phyloP scores from a whole-genome alignment of 345 rosid genomes.

The Lepidium sativum region DNA sequence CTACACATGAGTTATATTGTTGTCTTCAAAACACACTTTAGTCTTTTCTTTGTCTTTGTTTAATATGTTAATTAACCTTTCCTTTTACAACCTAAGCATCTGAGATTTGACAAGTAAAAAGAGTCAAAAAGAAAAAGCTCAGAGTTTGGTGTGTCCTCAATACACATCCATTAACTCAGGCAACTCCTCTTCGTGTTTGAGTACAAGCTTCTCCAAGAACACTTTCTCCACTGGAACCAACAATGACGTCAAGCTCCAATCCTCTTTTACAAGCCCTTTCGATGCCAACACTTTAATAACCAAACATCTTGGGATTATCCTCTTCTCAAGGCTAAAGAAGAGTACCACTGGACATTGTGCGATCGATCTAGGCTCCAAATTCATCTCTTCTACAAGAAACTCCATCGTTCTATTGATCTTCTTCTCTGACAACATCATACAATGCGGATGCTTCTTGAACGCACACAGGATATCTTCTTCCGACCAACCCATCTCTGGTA shows the following conservation, averaged over 20 bases:
- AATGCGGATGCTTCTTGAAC: conserved; percentile 42
- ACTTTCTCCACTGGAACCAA: conserved; percentile 30
- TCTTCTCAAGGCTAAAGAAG: conserved; percentile 42
- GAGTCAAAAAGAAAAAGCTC: neutral
- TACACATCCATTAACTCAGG: conserved; percentile 36
- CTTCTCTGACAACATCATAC: conserved; percentile 44
- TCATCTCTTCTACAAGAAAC: conserved; percentile 43
- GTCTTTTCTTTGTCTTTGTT: no score
- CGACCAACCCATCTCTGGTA: conserved; percentile 50
- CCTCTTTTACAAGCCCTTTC: conserved; percentile 38
- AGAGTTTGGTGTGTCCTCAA: neutral
- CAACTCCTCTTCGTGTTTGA: conserved; percentile 28
- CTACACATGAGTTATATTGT: neutral
- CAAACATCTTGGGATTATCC: conserved; percentile 44
- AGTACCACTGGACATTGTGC: conserved; percentile 32
- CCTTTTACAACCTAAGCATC: neutral
- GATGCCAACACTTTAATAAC: conserved; percentile 32
- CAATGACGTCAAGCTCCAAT: conserved; percentile 33
- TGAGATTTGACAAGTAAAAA: neutral
- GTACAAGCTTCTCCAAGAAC: conserved; percentile 40
- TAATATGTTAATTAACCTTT: no score
- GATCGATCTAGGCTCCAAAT: conserved; percentile 23
- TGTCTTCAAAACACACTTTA: neutral
- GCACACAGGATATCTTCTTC: conserved; percentile 36
- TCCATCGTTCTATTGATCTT: conserved; percentile 40